Evolutionary conservation across 2,329 filamentous ascomycete genomes (phyloP).

Genomic region (Malbranchea zuffiana): DNA sequence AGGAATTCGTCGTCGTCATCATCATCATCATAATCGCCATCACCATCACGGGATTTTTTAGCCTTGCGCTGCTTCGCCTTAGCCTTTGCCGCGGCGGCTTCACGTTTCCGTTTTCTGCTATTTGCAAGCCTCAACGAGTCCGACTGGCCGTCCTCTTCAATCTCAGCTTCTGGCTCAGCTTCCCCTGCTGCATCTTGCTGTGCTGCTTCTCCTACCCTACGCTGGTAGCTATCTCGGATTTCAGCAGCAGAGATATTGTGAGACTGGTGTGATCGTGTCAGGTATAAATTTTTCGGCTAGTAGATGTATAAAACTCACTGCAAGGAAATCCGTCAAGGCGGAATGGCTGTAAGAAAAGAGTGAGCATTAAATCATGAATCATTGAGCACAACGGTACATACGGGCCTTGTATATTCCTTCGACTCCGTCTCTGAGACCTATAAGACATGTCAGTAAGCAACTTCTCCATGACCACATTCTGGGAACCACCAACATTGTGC

Average conservation of each 20-base stretch:
- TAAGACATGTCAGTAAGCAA: too few species aligned
- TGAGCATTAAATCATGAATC: background rate
- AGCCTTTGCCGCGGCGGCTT: slow-evolving; percentile 36
- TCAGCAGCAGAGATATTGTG: slow-evolving; percentile 57
- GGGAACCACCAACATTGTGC: too few species aligned
- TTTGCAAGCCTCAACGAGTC: background rate
- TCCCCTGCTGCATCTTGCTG: slow-evolving; percentile 26
- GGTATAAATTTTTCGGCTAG: background rate
- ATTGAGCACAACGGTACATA: slow-evolving; percentile 21
- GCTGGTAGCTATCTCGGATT: slow-evolving; percentile 49
- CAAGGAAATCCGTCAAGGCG: slow-evolving; percentile 57
- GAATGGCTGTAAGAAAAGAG: slow-evolving; percentile 40
- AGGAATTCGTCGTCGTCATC: slow-evolving; percentile 40
- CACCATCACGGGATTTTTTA: slow-evolving; percentile 33
- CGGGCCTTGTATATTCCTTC: slow-evolving; percentile 28
- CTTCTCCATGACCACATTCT: too few species aligned
- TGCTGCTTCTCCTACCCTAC: slow-evolving; percentile 41
- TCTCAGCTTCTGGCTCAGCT: slow-evolving; percentile 27
- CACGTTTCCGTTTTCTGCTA: slow-evolving; percentile 46
- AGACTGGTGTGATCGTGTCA: slow-evolving; percentile 31
- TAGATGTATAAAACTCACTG: slow-evolving; percentile 35
- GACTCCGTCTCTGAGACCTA: too few species aligned
- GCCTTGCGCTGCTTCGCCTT: slow-evolving; percentile 41
- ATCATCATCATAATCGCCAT: slow-evolving; percentile 34
- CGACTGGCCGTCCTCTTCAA: slow-evolving; percentile 27